Evolutionary conservation across 768 basidiomycete genomes (phyloP).

Genomic region (Kwoniella pini): DNA sequence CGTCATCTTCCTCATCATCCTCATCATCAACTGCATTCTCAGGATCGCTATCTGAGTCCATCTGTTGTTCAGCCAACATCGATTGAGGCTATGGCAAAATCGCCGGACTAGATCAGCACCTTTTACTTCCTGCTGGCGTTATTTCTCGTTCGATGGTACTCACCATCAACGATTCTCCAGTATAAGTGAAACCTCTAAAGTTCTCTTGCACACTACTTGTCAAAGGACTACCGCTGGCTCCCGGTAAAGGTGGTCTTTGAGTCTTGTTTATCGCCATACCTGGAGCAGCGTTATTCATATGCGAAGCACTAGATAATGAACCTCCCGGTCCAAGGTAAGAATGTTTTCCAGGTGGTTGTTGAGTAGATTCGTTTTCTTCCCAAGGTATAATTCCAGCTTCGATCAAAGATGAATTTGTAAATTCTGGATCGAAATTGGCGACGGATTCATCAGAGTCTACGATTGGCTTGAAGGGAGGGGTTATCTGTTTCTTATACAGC

Average conservation of each 20-base stretch:
- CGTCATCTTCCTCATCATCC: constrained; percentile 75
- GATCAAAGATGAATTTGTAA: constrained; percentile 69
- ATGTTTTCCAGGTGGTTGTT: constrained; percentile 34
- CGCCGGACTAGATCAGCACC: not conserved
- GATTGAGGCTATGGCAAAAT: constrained; percentile 40
- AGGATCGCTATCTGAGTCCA: constrained; percentile 57
- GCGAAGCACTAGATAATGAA: constrained; percentile 29
- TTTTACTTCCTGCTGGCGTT: not conserved
- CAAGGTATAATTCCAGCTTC: constrained; percentile 72
- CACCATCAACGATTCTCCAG: constrained; percentile 56
- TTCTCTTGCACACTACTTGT: constrained; percentile 94
- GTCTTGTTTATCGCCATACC: constrained; percentile 46
- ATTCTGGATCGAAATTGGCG: constrained; percentile 98
- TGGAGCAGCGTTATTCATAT: constrained; percentile 24
- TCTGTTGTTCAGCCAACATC: constrained; percentile 42
- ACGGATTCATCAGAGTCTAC: constrained; percentile 98
- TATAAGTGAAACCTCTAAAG: constrained; percentile 82
- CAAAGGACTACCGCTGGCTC: constrained; percentile 64
- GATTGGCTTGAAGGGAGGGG: constrained; percentile 95
- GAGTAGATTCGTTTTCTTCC: constrained; percentile 54
- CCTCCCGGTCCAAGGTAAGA: constrained; percentile 53
- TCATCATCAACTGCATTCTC: constrained; percentile 53
- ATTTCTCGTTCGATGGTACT: constrained; percentile 14
- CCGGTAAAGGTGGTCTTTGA: constrained; percentile 30
- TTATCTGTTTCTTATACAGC: constrained; percentile 80